Percentiles rank a stretch among this genome's conserved stretches.
These are phyloP conservation scores for Rhamnella rubrinervis DNA, from an alignment of 331 rosid genomes.

Conservation along the genomic window DNA sequence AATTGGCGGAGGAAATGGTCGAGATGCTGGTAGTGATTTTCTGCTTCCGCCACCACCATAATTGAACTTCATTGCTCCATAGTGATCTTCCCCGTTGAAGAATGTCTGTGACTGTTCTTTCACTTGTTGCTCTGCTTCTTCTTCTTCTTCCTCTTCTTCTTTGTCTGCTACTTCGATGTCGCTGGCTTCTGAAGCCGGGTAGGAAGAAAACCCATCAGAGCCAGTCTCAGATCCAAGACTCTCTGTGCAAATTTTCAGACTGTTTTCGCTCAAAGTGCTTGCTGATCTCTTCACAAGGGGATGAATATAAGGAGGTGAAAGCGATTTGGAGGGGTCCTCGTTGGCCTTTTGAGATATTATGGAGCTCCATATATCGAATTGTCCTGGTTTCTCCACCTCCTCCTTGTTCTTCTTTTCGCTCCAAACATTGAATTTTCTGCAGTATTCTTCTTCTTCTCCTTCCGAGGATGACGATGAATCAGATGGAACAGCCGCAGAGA, in stretches of 20 bases:
- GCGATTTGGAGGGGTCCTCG: slow-evolving; percentile 30
- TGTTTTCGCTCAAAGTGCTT: slow-evolving; percentile 44
- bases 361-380: slow-evolving; percentile 54
- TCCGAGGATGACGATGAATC: slow-evolving; percentile 37
- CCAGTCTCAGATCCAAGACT: slow-evolving; percentile 89
- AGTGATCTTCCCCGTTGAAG: slow-evolving; percentile 10
- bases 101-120: slow-evolving; percentile 9
- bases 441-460: slow-evolving; percentile 30
- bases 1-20: slow-evolving; percentile 80
- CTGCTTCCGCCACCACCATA: slow-evolving; percentile 13
- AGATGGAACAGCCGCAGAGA: slow-evolving; percentile 19
- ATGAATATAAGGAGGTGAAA: slow-evolving; percentile 62
- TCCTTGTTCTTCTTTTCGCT: slow-evolving; percentile 31
- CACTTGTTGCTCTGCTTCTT: slow-evolving; percentile 1
- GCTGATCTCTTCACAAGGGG: slow-evolving; percentile 63
- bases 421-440: slow-evolving; percentile 43
- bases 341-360: slow-evolving; percentile 42
- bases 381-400: slow-evolving; percentile 22
- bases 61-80: slow-evolving; percentile 28
- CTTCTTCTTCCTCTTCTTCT: slow-evolving; percentile 4
- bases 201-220: slow-evolving; percentile 57
- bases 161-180: slow-evolving; percentile 25
- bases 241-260: slow-evolving; percentile 77
- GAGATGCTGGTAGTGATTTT: slow-evolving; percentile 24
- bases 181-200: slow-evolving; percentile 43